phyloP scores from a whole-genome alignment of 2,329 filamentous ascomycete genomes.

The Graphilbum fragrans region DNA sequence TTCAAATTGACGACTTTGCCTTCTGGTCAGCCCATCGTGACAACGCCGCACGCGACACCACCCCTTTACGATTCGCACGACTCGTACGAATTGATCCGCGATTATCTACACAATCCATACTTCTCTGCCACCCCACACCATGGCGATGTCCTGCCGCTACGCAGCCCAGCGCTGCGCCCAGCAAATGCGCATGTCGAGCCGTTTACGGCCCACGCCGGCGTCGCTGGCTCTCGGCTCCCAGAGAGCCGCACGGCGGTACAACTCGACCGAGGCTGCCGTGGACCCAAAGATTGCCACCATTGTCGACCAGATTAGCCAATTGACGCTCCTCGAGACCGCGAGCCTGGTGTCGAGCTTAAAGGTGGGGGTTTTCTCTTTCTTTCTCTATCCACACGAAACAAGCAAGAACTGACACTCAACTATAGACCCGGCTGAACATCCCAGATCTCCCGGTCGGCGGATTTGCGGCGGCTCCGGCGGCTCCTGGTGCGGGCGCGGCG shows the following conservation, averaged over 20 bases:
- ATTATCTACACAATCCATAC: background rate
- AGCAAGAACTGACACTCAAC: background rate
- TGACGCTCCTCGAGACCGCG: slow-evolving; percentile 94
- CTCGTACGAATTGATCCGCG: too few species aligned
- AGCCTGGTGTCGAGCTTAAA: slow-evolving; percentile 92
- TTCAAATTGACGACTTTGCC: background rate
- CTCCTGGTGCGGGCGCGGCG: slow-evolving; percentile 45
- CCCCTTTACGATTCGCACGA: background rate
- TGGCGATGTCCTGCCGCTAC: slow-evolving; percentile 52
- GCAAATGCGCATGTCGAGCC: slow-evolving; percentile 39
- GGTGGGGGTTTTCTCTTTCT: slow-evolving; percentile 36
- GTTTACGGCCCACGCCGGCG: slow-evolving; percentile 32
- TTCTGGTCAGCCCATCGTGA: background rate
- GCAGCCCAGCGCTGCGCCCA: slow-evolving; percentile 53
- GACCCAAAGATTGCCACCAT: slow-evolving; percentile 92
- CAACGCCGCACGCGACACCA: background rate
- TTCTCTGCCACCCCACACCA: slow-evolving; percentile 19
- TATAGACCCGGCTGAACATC: slow-evolving; percentile 84
- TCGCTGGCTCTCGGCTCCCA: slow-evolving; percentile 24
- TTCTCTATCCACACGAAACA: background rate
- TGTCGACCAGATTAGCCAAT: slow-evolving; percentile 96
- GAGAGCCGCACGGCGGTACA: slow-evolving; percentile 62
- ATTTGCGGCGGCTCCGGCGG: slow-evolving; percentile 57
- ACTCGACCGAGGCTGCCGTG: slow-evolving; percentile 65
- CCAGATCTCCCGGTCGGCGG: slow-evolving; percentile 93